These are phyloP conservation scores for Ambrosia trifida DNA, from an alignment of 129 eudicot genomes.

Conservation along the genomic window DNA sequence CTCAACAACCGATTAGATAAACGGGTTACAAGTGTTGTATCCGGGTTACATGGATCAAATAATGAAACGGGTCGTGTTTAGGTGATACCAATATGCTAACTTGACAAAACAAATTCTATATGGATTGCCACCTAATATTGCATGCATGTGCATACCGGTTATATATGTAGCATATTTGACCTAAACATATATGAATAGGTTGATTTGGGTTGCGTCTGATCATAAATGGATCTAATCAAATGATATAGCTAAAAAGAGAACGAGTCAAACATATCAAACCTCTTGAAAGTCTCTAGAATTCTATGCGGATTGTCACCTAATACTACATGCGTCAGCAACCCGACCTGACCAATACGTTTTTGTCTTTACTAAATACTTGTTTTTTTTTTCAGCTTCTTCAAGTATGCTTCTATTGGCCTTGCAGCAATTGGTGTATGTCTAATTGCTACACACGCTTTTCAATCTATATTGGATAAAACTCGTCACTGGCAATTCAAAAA, in stretches of 20 bases:
- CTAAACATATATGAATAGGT: too few species aligned
- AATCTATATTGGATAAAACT: constrained; percentile 72
- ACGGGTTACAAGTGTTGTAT: too few species aligned
- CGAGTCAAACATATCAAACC: too few species aligned
- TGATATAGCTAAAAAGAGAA: too few species aligned
- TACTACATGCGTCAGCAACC: not conserved
- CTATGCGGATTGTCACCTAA: not conserved
- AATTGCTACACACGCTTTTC: constrained; percentile 68
- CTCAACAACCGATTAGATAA: too few species aligned
- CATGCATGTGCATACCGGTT: not conserved
- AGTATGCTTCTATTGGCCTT: constrained; percentile 76
- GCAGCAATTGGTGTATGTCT: constrained; percentile 71
- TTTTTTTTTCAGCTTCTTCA: constrained; percentile 66
- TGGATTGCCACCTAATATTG: not conserved
- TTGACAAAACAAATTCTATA: not conserved
- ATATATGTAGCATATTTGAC: too few species aligned
- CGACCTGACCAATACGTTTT: not conserved
- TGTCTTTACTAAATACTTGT: not conserved
- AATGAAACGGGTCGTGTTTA: not conserved
- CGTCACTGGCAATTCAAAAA: constrained; percentile 66
- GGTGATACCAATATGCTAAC: not conserved
- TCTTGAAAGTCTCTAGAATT: not conserved
- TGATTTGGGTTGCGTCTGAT: too few species aligned
- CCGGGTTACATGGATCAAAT: too few species aligned
- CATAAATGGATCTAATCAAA: too few species aligned